phyloP scores from a whole-genome alignment of 2,329 filamentous ascomycete genomes.

The Epichloe amarillans region DNA sequence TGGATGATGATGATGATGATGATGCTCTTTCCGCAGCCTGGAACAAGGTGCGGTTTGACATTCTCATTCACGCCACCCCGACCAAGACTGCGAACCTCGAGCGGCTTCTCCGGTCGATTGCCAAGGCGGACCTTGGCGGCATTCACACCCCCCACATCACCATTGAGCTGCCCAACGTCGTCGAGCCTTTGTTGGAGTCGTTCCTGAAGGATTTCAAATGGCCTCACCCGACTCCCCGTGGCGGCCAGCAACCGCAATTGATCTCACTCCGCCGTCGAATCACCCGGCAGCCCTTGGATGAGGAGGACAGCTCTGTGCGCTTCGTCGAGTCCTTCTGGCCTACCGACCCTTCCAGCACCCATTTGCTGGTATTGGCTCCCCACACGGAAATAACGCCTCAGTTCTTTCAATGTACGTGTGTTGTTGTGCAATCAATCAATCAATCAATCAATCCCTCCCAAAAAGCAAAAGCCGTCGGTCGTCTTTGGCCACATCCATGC shows the following conservation, averaged over 20 bases:
- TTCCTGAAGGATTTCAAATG: constrained; percentile 55
- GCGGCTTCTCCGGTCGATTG: constrained; percentile 63
- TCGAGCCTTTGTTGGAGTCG: constrained; percentile 50
- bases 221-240: constrained; percentile 36
- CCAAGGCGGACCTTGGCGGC: constrained; percentile 61
- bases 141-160: constrained; percentile 65
- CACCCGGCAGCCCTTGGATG: constrained; percentile 39
- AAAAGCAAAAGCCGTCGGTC: neutral
- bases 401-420: constrained; percentile 62
- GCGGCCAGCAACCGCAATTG: constrained; percentile 32
- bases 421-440: no score
- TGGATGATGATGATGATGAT: no score
- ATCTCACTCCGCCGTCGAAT: constrained; percentile 68
- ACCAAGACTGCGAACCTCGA: constrained; percentile 62
- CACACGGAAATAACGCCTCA: constrained; percentile 66
- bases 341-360: constrained; percentile 43
- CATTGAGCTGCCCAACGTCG: constrained; percentile 62
- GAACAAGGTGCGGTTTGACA: constrained; percentile 67
- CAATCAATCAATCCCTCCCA: no score
- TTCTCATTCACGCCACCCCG: constrained; percentile 65
- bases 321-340: constrained; percentile 88
- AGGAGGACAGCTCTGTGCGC: constrained; percentile 59
- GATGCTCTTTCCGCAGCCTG: constrained; percentile 39
- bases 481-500: neutral
- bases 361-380: constrained; percentile 75